Conservation (phyloP, 495 filamentous ascomycete species). For the Glarea lozoyensis region DNA sequence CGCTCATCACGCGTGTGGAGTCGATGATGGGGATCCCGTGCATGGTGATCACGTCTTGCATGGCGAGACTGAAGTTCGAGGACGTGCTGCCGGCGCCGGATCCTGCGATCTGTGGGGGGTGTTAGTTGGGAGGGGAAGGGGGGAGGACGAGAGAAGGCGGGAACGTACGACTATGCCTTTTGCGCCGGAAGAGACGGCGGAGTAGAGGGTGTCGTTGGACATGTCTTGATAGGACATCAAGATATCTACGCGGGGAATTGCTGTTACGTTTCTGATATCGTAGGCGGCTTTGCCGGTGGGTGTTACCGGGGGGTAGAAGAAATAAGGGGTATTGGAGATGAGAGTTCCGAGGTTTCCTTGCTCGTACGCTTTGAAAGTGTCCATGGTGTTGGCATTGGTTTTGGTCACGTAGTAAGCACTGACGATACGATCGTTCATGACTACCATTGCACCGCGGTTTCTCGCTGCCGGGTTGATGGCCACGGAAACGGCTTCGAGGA, state of each 20-base stretch:
- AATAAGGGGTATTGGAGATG: slow-evolving; percentile 30
- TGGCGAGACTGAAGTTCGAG: slow-evolving; percentile 29
- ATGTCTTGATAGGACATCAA: slow-evolving; percentile 22
- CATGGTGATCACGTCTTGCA: slow-evolving; percentile 36
- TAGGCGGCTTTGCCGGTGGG: slow-evolving; percentile 26
- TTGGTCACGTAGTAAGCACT: slow-evolving; percentile 40
- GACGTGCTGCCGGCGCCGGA: slow-evolving; percentile 14
- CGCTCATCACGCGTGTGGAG: slow-evolving; percentile 28
- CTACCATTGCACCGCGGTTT: slow-evolving; percentile 35
- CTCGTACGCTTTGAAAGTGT: slow-evolving; percentile 39
- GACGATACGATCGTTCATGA: slow-evolving; percentile 43
- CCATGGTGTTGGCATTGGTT: slow-evolving; percentile 40
- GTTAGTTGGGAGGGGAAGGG: neutral
- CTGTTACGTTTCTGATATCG: slow-evolving; percentile 20
- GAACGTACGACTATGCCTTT: slow-evolving; percentile 28
- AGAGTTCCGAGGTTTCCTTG: slow-evolving; percentile 31
- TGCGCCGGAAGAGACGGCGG: slow-evolving; percentile 27
- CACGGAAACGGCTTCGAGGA: slow-evolving; percentile 39
- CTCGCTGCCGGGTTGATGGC: slow-evolving; percentile 26
- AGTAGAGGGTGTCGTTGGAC: slow-evolving; percentile 27
- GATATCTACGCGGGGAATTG: slow-evolving; percentile 32
- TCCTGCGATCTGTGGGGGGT: slow-evolving; percentile 2
- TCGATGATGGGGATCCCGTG: slow-evolving; percentile 33
- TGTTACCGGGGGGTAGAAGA: slow-evolving; percentile 30
- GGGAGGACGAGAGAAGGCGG: neutral